phyloP scores from a whole-genome alignment of 2,329 filamentous ascomycete species.

The Hymenoscyphus albidus region DNA sequence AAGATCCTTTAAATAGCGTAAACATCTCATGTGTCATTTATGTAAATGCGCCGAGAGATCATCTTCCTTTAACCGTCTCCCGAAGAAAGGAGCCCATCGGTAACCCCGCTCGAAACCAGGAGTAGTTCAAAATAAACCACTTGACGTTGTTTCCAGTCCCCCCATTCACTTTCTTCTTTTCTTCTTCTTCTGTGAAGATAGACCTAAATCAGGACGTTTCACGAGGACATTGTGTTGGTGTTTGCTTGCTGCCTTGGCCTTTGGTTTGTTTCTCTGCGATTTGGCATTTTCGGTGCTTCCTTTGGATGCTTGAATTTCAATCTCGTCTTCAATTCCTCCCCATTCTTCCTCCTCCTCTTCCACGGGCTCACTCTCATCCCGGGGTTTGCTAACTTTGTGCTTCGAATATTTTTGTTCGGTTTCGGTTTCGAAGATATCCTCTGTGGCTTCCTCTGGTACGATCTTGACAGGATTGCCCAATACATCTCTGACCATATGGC shows the following conservation, averaged over 20 bases:
- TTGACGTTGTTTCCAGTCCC: background rate
- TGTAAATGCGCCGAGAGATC: background rate
- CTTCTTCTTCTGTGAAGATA: constrained; percentile 20
- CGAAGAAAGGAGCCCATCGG: background rate
- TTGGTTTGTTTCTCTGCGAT: background rate
- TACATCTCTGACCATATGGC: constrained; percentile 45
- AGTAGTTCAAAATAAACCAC: background rate
- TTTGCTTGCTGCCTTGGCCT: constrained; percentile 7
- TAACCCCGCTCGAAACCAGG: background rate
- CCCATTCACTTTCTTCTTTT: constrained; percentile 12
- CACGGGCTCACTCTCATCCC: background rate
- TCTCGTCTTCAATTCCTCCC: constrained; percentile 13
- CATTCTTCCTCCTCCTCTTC: constrained; percentile 15
- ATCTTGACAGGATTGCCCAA: constrained; percentile 39
- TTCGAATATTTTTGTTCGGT: background rate
- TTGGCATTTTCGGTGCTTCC: background rate
- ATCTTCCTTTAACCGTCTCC: background rate
- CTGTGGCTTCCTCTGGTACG: background rate
- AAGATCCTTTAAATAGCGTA: background rate
- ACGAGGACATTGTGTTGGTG: constrained; percentile 9
- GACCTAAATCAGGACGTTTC: constrained; percentile 16
- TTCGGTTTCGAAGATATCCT: background rate
- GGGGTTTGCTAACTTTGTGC: background rate
- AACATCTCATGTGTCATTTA: background rate
- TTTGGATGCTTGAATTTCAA: background rate